Conservation (phyloP, 2,329 filamentous ascomycete species). For the Pseudogymnoascus sp. region DNA sequence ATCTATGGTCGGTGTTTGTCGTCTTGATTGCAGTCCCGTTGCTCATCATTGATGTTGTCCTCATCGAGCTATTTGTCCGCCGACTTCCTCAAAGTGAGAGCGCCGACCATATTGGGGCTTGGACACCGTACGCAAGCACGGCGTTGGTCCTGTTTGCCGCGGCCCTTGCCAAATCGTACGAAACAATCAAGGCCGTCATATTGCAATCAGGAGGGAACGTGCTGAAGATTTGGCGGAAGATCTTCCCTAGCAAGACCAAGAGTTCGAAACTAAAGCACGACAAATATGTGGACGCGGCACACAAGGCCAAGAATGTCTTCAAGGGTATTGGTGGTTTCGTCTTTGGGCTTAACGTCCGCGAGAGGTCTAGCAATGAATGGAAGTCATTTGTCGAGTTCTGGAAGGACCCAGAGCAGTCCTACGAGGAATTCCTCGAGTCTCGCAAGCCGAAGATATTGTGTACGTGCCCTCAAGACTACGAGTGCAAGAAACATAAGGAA, state of each 20-base stretch:
- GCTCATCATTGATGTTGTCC: neutral
- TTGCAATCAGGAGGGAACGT: neutral
- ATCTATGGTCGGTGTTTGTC: neutral
- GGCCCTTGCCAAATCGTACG: neutral
- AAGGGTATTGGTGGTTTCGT: neutral
- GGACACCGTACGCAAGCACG: neutral
- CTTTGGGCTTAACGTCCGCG: neutral
- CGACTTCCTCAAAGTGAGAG: neutral
- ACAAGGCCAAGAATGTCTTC: neutral
- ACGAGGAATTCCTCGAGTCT: neutral
- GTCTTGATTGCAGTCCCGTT: neutral
- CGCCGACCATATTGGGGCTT: neutral
- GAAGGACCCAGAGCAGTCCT: neutral
- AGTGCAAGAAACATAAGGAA: neutral
- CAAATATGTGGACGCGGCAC: neutral
- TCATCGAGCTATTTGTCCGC: neutral
- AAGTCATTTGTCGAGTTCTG: neutral
- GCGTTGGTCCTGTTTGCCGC: neutral
- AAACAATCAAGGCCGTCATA: neutral
- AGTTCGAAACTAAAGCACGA: neutral
- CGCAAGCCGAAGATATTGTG: neutral
- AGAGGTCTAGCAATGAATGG: neutral
- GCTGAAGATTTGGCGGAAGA: neutral
- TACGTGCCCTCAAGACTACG: neutral
- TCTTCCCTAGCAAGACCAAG: neutral